phyloP scores from a whole-genome alignment of 306 rosid species.

The Abrus precatorius region DNA sequence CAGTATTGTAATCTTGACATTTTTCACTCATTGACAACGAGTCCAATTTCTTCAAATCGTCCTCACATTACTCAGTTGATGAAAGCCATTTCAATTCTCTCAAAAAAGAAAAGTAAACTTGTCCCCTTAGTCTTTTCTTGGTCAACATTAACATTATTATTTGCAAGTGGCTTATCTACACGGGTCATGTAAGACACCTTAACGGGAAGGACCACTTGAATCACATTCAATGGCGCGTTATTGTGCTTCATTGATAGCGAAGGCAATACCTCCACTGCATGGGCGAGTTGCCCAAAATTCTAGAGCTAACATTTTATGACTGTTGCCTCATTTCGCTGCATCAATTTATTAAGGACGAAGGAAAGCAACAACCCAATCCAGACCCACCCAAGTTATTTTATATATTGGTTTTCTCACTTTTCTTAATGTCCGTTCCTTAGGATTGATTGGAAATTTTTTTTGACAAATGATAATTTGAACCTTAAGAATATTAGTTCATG shows the following conservation, averaged over 20 bases:
- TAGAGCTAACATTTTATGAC: not conserved
- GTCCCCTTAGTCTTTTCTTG: not conserved
- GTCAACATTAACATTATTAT: conserved; percentile 20
- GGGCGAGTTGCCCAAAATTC: not conserved
- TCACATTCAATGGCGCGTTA: not conserved
- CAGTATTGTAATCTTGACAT: not conserved
- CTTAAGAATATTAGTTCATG: too few relatives aligned
- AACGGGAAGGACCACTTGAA: conserved; percentile 16
- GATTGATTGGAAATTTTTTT: too few relatives aligned
- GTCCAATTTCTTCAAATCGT: not conserved
- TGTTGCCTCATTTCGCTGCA: not conserved
- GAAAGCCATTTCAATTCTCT: not conserved
- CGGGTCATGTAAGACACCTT: not conserved
- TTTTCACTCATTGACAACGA: not conserved
- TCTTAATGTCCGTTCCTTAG: too few relatives aligned
- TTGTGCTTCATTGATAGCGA: not conserved
- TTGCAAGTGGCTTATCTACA: conserved; percentile 43
- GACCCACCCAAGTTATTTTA: not conserved
- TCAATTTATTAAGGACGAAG: not conserved
- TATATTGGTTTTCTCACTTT: not conserved
- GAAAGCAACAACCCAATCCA: not conserved
- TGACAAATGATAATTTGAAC: too few relatives aligned
- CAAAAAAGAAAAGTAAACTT: not conserved
- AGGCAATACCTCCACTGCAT: conserved; percentile 9
- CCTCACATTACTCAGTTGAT: not conserved